Percentiles rank a stretch among this genome's conserved stretches.
Evolutionary conservation across 345 rosid genomes (phyloP).

Genomic region (Hibiscus syriacus): DNA sequence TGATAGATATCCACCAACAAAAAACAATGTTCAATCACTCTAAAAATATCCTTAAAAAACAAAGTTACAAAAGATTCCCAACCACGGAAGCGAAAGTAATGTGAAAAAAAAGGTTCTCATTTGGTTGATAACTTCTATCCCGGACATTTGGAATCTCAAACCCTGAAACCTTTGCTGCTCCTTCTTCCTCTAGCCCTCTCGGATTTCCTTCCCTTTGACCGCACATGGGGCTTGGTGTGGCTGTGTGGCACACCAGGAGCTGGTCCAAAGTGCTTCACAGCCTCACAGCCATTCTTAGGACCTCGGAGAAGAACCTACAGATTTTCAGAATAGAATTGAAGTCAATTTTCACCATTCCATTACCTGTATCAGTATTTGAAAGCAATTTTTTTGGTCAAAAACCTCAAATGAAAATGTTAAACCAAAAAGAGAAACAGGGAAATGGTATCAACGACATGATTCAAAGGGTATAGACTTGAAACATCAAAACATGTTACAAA

Average conservation of each 20-base stretch:
- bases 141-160: neutral
- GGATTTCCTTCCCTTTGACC: neutral
- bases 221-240: neutral
- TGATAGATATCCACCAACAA: neutral
- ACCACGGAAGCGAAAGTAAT: too few species aligned
- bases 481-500: too few species aligned
- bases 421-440: too few species aligned
- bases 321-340: neutral
- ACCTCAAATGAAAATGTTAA: too few species aligned
- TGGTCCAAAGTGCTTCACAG: neutral
- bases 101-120: neutral
- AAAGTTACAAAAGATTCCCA: too few species aligned
- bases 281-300: neutral
- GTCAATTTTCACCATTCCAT: neutral
- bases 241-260: neutral
- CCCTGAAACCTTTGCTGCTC: neutral
- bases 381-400: neutral
- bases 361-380: neutral
- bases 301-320: neutral
- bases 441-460: too few species aligned
- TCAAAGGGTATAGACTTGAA: too few species aligned
- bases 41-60: neutral
- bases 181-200: neutral
- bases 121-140: neutral
- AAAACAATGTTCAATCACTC: neutral